Conservation (phyloP, 768 basidiomycete genomes). For the Russula foetens region DNA sequence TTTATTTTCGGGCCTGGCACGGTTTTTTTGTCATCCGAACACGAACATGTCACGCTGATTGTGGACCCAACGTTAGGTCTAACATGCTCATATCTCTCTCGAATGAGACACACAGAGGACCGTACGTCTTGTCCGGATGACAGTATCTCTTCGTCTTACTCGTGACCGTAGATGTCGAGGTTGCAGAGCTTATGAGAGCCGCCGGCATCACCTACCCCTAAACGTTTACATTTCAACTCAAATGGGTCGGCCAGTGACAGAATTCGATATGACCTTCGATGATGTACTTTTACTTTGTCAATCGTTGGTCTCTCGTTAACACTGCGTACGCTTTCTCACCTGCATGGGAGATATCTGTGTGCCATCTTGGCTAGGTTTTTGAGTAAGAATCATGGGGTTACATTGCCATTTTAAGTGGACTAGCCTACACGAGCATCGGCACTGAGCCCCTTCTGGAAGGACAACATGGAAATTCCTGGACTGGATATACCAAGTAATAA, state of each 20-base stretch:
- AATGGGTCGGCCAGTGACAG: neutral
- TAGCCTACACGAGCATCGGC: too few species aligned
- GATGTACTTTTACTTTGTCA: too few species aligned
- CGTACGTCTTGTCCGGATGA: slow-evolving; percentile 2
- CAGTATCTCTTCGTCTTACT: neutral
- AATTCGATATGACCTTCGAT: neutral
- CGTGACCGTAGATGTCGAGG: slow-evolving; percentile 10
- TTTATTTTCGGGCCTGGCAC: slow-evolving; percentile 18
- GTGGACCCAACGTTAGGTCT: neutral
- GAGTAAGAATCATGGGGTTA: too few species aligned
- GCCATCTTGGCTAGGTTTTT: too few species aligned
- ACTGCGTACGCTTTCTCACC: too few species aligned
- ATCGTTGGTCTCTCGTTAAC: too few species aligned
- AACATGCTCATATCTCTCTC: slow-evolving; percentile 9
- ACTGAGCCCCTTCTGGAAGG: too few species aligned
- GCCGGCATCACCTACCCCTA: slow-evolving; percentile 9
- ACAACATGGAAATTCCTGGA: too few species aligned
- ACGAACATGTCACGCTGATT: neutral
- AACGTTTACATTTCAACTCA: neutral
- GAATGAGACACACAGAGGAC: slow-evolving; percentile 18
- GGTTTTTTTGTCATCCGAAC: neutral
- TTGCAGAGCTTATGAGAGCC: slow-evolving; percentile 15
- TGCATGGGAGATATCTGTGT: too few species aligned
- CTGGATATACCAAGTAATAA: too few species aligned
- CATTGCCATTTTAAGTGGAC: too few species aligned